Base-by-base conservation (phyloP, 1,284 basidiomycete genomes). In the Rhodotorula sp. region DNA sequence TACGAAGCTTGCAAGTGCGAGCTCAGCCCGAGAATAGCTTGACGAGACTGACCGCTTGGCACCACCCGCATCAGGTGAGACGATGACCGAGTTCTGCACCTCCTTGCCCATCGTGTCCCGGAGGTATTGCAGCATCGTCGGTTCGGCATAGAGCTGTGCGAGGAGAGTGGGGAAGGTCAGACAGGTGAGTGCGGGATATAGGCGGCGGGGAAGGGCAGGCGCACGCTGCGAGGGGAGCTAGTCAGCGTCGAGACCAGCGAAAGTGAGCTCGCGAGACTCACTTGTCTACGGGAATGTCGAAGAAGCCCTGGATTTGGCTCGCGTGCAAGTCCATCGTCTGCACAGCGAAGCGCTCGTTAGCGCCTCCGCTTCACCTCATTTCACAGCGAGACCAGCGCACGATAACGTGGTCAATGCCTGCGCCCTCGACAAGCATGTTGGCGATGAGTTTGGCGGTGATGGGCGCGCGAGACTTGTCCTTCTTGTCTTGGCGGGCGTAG, bases 211-310 rank as follows among this genome's bases (percentile, higher is more conserved):
- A 24, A 40, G 28, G 28, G 7, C 37, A n/a, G 15, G 57, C 62
- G 54, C 80, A 87, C 85, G 77, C 85, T 86, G 77, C 48, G 69
- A 52, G 47, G 28, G 18, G 15, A 22, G 37, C 26, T 7, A 46
- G 37, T 57, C 30, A 40, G 59, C 28, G 7, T 20, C 18, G 4
- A 15, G 11, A 10, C 11, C 5, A 4, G n/a, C 11, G 31, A 22
- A 51, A 26, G 62, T 37, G 30, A 15, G 62, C 40, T 44, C 11
- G 40, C 5, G 54, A 60, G 9, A 87, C 92, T 86, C 80, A 96
- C 94, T 97, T 97, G 85, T 99, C 95, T 72, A 99, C 95, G 24
- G 96, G 96, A n/a, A 98, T 95, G 81, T 99, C 95, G 81, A 99
- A 99, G 85, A 99, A 99, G 47, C 96, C 96, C 82, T 99, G 94